Conservation (phyloP, 306 rosid species). For the Medicago arabica region DNA sequence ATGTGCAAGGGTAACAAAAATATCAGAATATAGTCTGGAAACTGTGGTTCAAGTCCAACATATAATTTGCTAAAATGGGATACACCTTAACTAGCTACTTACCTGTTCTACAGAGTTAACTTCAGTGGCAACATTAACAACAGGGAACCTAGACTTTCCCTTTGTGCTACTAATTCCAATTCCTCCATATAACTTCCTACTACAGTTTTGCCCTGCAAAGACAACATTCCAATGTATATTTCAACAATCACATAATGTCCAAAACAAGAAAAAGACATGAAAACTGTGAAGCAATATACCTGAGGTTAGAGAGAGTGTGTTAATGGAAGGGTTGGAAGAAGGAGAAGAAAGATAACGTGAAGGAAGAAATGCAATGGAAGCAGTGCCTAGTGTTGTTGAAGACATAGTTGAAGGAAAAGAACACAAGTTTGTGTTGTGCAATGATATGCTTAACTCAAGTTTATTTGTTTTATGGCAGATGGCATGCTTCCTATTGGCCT, state of each 20-base stretch:
- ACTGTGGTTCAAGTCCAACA: background rate
- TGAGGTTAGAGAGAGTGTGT: constrained; percentile 55
- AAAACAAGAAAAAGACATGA: background rate
- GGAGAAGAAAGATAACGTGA: constrained; percentile 57
- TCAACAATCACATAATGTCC: constrained; percentile 18
- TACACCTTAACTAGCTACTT: background rate
- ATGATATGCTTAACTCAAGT: background rate
- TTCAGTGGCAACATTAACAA: constrained; percentile 84
- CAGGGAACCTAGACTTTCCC: constrained; percentile 73
- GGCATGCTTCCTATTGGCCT: constrained; percentile 54
- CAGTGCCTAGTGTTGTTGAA: constrained; percentile 67
- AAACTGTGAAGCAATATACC: constrained; percentile 49
- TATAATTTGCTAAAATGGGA: constrained; percentile 3
- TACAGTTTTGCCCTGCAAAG: constrained; percentile 64
- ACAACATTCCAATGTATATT: constrained; percentile 27
- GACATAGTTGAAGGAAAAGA: constrained; percentile 58
- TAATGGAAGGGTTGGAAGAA: constrained; percentile 53
- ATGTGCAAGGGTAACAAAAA: background rate
- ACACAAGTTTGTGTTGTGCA: background rate
- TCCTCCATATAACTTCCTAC: constrained; percentile 62
- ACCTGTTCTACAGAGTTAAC: constrained; percentile 81
- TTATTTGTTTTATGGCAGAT: constrained; percentile 10
- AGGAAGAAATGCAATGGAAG: constrained; percentile 66
- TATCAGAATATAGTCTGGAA: background rate
- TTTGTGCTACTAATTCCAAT: constrained; percentile 62